Evolutionary conservation across 2,329 filamentous ascomycete species (phyloP).

Genomic region (Ceratocystis lukuohia): DNA sequence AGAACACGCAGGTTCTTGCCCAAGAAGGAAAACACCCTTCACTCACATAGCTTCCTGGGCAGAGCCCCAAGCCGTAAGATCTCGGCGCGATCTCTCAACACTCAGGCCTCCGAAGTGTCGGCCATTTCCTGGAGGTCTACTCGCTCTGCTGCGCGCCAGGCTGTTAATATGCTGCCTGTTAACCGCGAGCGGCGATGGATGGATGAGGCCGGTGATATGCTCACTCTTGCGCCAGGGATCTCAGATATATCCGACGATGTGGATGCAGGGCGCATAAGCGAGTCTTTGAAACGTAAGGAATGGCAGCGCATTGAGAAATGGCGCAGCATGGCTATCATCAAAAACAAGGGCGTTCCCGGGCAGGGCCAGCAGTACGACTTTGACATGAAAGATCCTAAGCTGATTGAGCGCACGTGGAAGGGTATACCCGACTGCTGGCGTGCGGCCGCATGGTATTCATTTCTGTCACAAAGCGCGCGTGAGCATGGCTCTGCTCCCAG

Average conservation of each 20-base stretch:
- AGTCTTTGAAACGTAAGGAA: constrained; percentile 49
- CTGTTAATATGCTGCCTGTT: constrained; percentile 45
- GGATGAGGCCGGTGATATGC: constrained; percentile 55
- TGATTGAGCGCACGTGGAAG: constrained; percentile 91
- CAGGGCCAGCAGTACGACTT: constrained; percentile 61
- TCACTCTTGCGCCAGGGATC: constrained; percentile 45
- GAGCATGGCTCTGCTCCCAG: constrained; percentile 44
- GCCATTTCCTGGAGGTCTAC: constrained; percentile 39
- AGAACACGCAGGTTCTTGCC: constrained; percentile 29
- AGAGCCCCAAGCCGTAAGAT: constrained; percentile 40
- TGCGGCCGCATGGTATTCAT: constrained; percentile 85
- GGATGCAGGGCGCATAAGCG: constrained; percentile 37
- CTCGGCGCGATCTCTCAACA: constrained; percentile 46
- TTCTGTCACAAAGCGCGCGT: constrained; percentile 65
- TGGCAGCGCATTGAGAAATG: constrained; percentile 51
- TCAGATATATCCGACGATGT: constrained; percentile 44
- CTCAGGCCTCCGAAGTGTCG: constrained; percentile 41
- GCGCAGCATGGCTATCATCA: constrained; percentile 50
- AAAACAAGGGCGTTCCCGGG: constrained; percentile 37
- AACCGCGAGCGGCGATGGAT: constrained; percentile 48
- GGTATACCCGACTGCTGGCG: constrained; percentile 96
- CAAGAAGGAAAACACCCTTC: constrained; percentile 27
- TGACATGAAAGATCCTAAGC: constrained; percentile 65
- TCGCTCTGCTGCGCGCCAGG: constrained; percentile 42
- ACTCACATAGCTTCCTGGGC: constrained; percentile 24